Evolutionary conservation across 2,329 filamentous ascomycete species (phyloP).

Genomic region (Clonostachys sp.): DNA sequence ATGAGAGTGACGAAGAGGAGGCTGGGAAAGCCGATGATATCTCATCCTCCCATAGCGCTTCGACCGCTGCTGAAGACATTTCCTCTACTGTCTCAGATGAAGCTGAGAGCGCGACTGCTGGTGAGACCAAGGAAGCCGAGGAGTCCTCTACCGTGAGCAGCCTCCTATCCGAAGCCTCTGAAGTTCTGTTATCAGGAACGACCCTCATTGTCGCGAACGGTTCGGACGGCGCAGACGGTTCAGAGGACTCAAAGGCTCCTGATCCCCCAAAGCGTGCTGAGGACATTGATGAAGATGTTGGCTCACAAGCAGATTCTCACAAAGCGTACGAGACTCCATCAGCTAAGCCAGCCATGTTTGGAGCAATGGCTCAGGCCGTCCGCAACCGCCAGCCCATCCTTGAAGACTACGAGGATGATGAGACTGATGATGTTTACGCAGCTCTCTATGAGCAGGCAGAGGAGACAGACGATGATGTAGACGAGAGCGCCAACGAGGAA

Average conservation of each 20-base stretch:
- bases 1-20: neutral
- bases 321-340: slow-evolving; percentile 14
- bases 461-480: too few relatives aligned
- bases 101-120: slow-evolving; percentile 4
- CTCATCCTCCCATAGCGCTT: too few relatives aligned
- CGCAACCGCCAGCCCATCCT: slow-evolving; percentile 42
- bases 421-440: slow-evolving; percentile 16
- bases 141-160: slow-evolving; percentile 9
- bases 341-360: slow-evolving; percentile 43
- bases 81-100: slow-evolving; percentile 7
- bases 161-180: slow-evolving; percentile 15
- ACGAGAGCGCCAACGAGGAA: neutral
- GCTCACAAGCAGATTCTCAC: neutral
- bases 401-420: slow-evolving; percentile 38
- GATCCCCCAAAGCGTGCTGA: too few relatives aligned
- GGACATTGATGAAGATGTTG: too few relatives aligned
- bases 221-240: slow-evolving; percentile 9
- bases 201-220: slow-evolving; percentile 15
- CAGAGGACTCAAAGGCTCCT: too few relatives aligned
- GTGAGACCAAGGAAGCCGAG: slow-evolving; percentile 3
- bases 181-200: slow-evolving; percentile 13
- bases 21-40: neutral
- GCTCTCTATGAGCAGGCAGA: too few relatives aligned
- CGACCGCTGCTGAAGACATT: neutral
- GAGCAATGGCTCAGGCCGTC: slow-evolving; percentile 45